These are phyloP conservation scores for Tinospora cordifolia DNA, from an alignment of 164 flowering plant genomes.

Conservation along the genomic window DNA sequence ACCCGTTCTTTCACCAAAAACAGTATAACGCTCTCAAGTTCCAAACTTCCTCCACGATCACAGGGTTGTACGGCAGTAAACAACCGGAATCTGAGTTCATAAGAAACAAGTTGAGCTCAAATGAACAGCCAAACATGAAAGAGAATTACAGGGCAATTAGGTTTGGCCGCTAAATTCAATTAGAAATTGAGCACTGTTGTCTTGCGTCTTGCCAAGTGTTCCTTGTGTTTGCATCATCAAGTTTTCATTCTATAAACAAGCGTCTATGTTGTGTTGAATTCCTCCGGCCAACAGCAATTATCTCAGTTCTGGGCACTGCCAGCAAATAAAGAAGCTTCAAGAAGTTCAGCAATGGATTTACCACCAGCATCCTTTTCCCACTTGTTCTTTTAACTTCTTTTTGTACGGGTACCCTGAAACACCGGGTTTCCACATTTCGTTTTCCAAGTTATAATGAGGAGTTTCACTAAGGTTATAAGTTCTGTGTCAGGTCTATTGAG, in stretches of 20 bases:
- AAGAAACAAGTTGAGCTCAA: too few species aligned
- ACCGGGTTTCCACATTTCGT: background rate
- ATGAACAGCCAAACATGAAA: background rate
- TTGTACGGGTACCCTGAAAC: background rate
- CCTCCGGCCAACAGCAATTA: background rate
- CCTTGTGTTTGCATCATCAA: background rate
- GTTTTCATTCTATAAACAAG: background rate
- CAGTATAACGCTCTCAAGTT: background rate
- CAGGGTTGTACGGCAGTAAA: background rate
- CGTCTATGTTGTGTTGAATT: background rate
- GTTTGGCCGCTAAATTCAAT: background rate
- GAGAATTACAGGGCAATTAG: background rate
- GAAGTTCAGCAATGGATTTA: background rate
- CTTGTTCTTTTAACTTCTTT: background rate
- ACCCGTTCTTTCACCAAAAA: background rate
- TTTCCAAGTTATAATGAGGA: background rate
- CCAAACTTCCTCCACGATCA: background rate
- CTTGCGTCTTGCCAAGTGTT: background rate
- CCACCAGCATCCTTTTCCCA: background rate
- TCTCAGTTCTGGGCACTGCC: background rate
- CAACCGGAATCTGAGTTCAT: background rate
- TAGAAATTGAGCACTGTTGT: background rate
- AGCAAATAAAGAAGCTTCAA: background rate
- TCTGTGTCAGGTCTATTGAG: background rate
- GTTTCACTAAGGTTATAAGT: background rate